Evolutionary conservation across 371 early-diverging fungal species (phyloP).

Genomic region (Ecytonucleospora hepatopenaei): DNA sequence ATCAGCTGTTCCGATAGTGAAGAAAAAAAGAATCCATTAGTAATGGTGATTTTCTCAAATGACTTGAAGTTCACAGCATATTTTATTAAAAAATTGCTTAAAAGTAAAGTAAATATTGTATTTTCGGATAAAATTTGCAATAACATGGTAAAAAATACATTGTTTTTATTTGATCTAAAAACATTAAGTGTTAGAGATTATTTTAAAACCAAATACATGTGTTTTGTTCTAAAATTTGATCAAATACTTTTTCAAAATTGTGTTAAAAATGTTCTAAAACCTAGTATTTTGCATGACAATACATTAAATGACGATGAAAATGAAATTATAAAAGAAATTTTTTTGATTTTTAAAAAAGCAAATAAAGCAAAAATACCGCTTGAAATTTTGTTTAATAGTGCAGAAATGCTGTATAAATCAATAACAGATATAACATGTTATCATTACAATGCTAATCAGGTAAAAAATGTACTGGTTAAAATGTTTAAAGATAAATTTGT

Average conservation of each 20-base stretch:
- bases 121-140: no score
- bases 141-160: not conserved
- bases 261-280: not conserved
- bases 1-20: no score
- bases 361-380: not conserved
- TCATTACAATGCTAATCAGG: no score
- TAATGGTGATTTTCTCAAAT: slow-evolving; percentile 2
- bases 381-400: not conserved
- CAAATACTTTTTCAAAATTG: not conserved
- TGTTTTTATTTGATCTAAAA: not conserved
- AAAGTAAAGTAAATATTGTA: not conserved
- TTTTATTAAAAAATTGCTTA: not conserved
- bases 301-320: not conserved
- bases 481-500: no score
- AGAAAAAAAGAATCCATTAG: no score
- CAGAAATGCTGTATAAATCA: not conserved
- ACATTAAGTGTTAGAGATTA: not conserved
- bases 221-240: not conserved
- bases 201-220: not conserved
- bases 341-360: not conserved
- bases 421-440: not conserved
- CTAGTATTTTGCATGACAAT: not conserved
- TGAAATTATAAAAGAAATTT: not conserved
- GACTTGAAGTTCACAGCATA: not conserved
- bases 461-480: no score